These are phyloP conservation scores for Cordyceps fumosorosea DNA, from an alignment of 2,329 filamentous ascomycete species.

Conservation along the genomic window DNA sequence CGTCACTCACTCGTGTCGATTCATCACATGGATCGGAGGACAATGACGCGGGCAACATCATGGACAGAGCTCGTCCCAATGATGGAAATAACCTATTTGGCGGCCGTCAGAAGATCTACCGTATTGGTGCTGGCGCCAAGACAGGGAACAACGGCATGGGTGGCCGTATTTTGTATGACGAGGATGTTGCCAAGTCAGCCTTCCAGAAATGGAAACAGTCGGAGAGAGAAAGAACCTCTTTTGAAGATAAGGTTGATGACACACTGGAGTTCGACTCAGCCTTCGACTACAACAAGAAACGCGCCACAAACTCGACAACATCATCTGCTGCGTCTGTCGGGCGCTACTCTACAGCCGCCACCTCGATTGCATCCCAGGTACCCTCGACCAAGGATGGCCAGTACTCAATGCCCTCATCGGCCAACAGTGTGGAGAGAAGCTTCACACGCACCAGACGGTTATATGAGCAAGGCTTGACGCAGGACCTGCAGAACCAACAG, in stretches of 20 bases:
- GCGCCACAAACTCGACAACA: conserved; percentile 81
- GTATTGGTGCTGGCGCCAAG: conserved; percentile 55
- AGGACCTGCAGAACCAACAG: conserved; percentile 76
- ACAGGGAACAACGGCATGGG: conserved; percentile 42
- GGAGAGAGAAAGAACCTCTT: conserved; percentile 49
- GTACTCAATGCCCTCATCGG: conserved; percentile 26
- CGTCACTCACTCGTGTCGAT: conserved; percentile 51
- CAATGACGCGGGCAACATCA: conserved; percentile 61
- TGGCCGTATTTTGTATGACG: conserved; percentile 73
- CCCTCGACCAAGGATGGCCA: conserved; percentile 47
- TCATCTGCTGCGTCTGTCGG: conserved; percentile 62
- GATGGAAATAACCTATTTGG: conserved; percentile 94
- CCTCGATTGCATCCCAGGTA: conserved; percentile 64
- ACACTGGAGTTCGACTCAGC: conserved; percentile 40
- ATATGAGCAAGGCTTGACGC: conserved; percentile 76
- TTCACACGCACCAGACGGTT: conserved; percentile 66
- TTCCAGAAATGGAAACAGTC: conserved; percentile 70
- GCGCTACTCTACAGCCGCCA: conserved; percentile 79
- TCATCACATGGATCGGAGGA: conserved; percentile 69
- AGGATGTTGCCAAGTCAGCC: conserved; percentile 75
- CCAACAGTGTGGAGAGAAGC: conserved; percentile 49
- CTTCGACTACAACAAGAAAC: conserved; percentile 62
- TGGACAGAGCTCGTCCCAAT: conserved; percentile 72
- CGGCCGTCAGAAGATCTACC: conserved; percentile 92
- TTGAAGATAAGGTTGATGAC: conserved; percentile 30